A percentile compares a stretch with the other conserved stretches of the same genome.
These are phyloP conservation scores for Mercurialis annua DNA, from an alignment of 345 rosid genomes.

Conservation along the genomic window DNA sequence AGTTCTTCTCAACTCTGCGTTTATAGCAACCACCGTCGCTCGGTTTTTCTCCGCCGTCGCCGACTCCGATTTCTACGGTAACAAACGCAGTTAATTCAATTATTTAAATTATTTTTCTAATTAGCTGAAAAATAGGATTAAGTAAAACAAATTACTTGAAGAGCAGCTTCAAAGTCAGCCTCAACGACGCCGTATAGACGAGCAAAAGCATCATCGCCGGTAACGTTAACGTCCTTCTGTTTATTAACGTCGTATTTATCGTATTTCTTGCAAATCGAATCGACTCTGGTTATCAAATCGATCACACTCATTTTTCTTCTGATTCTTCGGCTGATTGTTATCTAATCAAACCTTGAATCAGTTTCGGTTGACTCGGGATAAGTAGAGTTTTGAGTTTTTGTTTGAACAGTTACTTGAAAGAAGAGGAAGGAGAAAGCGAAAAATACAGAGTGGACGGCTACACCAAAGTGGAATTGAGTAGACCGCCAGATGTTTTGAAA, in stretches of 20 bases:
- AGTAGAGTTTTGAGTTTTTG: background rate
- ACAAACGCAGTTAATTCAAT: too few relatives aligned
- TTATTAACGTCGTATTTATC: slow-evolving; percentile 32
- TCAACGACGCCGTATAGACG: slow-evolving; percentile 25
- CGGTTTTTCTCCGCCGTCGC: slow-evolving; percentile 21
- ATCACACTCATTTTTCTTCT: slow-evolving; percentile 22
- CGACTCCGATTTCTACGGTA: slow-evolving; percentile 23
- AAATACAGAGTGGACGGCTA: slow-evolving; percentile 2
- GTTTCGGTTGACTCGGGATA: too few relatives aligned
- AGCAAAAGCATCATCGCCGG: slow-evolving; percentile 28
- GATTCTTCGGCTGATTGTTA: background rate
- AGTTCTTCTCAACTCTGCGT: slow-evolving; percentile 31
- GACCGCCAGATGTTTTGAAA: background rate
- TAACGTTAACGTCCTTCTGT: slow-evolving; percentile 18
- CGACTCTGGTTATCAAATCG: slow-evolving; percentile 30
- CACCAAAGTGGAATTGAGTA: background rate
- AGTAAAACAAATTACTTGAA: slow-evolving; percentile 9
- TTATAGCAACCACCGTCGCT: slow-evolving; percentile 25
- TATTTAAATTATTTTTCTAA: too few relatives aligned
- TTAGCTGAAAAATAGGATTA: too few relatives aligned
- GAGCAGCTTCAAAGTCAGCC: slow-evolving; percentile 20
- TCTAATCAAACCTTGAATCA: background rate
- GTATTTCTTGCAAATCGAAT: slow-evolving; percentile 25
- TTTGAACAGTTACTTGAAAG: background rate
- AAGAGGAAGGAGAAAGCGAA: background rate